Conservation (phyloP, 306 rosid species). For the Mimosa bimucronata region DNA sequence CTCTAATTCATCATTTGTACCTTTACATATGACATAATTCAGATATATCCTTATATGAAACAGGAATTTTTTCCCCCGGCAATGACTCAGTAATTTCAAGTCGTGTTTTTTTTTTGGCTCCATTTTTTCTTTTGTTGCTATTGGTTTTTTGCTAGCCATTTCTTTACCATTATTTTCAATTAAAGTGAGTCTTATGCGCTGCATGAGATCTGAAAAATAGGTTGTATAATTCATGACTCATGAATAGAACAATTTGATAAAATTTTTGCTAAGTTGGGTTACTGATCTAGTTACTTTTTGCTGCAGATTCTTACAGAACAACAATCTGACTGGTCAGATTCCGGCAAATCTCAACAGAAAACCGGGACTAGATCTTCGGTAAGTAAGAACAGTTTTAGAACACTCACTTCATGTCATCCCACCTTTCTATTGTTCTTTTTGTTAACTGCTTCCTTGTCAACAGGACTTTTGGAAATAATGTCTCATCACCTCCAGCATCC, state of each 20-base stretch:
- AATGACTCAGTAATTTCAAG: background rate
- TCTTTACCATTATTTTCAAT: conserved; percentile 3
- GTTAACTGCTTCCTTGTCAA: conserved; percentile 44
- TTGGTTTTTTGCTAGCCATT: background rate
- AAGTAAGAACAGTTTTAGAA: conserved; percentile 32
- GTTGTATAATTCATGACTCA: background rate
- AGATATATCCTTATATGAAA: background rate
- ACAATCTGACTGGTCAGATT: conserved; percentile 80
- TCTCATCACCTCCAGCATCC: conserved; percentile 61
- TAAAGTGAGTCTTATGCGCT: background rate
- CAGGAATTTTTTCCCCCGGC: background rate
- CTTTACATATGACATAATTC: background rate
- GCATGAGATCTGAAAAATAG: background rate
- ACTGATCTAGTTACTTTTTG: conserved; percentile 39
- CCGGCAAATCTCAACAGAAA: conserved; percentile 68
- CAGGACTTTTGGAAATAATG: conserved; percentile 75
- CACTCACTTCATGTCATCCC: conserved; percentile 7
- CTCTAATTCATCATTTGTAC: background rate
- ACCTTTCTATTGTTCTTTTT: background rate
- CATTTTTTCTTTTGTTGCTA: background rate
- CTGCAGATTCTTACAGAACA: conserved; percentile 83
- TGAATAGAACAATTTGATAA: background rate
- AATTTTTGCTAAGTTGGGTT: background rate
- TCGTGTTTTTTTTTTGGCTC: background rate
- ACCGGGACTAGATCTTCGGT: conserved; percentile 67